phyloP scores from a whole-genome alignment of 306 rosid species.

The Canavalia gladiata region DNA sequence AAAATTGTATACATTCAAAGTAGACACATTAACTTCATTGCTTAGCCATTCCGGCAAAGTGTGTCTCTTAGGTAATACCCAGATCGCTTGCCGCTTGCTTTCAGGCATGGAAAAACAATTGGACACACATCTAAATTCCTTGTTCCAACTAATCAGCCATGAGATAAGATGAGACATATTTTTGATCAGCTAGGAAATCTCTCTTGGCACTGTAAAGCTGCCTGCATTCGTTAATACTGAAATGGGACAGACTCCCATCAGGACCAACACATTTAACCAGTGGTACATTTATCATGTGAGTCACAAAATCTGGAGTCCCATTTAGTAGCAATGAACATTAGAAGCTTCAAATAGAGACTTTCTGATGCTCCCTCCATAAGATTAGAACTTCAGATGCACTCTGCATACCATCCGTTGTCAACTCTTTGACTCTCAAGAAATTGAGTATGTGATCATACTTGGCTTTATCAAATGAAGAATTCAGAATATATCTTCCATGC shows the following conservation, averaged over 20 bases:
- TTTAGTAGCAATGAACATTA: constrained; percentile 57
- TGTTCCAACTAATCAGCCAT: too few relatives aligned
- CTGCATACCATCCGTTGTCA: constrained; percentile 61
- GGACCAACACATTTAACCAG: constrained; percentile 54
- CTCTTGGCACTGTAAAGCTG: neutral
- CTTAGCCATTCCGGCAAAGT: constrained; percentile 57
- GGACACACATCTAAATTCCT: neutral
- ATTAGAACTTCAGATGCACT: constrained; percentile 64
- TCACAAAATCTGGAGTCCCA: constrained; percentile 51
- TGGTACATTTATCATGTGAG: constrained; percentile 53
- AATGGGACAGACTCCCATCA: neutral
- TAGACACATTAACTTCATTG: constrained; percentile 30
- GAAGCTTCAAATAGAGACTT: constrained; percentile 55
- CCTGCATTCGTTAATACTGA: too few relatives aligned
- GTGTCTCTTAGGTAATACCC: constrained; percentile 8
- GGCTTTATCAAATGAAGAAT: constrained; percentile 55
- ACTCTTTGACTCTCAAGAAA: constrained; percentile 64
- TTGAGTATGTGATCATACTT: constrained; percentile 51
- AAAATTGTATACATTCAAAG: constrained; percentile 7
- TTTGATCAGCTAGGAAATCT: constrained; percentile 40
- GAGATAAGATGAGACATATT: neutral
- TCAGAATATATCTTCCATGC: constrained; percentile 60
- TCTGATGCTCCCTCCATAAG: constrained; percentile 62
- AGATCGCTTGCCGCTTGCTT: constrained; percentile 51
- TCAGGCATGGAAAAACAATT: constrained; percentile 56